phyloP scores from a whole-genome alignment of 306 rosid species.

The Cucurbita pepo region DNA sequence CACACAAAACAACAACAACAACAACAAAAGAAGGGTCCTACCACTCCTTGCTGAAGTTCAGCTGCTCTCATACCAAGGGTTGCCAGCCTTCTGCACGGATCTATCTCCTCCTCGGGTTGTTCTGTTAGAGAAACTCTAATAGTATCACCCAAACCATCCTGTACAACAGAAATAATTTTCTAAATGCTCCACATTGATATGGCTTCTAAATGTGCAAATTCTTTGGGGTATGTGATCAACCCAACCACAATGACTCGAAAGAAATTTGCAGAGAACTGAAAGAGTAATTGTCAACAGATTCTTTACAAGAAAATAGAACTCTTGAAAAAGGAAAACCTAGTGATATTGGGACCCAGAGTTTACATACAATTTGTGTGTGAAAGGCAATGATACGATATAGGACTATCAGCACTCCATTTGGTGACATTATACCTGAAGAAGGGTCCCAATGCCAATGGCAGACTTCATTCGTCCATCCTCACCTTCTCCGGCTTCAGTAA shows the following conservation, averaged over 20 bases:
- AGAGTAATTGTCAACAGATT: neutral
- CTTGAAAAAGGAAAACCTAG: neutral
- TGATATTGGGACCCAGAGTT: neutral
- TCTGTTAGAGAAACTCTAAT: conserved; percentile 97
- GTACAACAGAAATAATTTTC: conserved; percentile 7
- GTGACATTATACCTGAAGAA: conserved; percentile 59
- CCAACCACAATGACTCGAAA: neutral
- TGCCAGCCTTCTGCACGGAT: conserved; percentile 86
- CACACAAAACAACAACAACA: neutral
- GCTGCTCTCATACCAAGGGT: conserved; percentile 77
- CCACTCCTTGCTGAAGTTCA: conserved; percentile 88
- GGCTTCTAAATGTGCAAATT: neutral
- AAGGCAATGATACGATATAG: neutral
- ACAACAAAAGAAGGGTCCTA: conserved; percentile 23
- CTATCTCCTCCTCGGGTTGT: conserved; percentile 95
- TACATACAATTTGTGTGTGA: neutral
- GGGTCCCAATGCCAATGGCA: conserved; percentile 98
- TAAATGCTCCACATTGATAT: neutral
- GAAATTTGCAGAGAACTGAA: neutral
- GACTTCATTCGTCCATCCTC: conserved; percentile 99
- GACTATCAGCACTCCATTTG: neutral
- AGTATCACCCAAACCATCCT: conserved; percentile 99
- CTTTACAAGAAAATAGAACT: neutral
- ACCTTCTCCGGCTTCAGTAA: conserved; percentile 99
- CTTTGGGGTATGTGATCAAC: neutral